These are phyloP conservation scores for Dichotomocladium elegans DNA, from an alignment of 371 early-diverging fungal species.

Conservation along the genomic window DNA sequence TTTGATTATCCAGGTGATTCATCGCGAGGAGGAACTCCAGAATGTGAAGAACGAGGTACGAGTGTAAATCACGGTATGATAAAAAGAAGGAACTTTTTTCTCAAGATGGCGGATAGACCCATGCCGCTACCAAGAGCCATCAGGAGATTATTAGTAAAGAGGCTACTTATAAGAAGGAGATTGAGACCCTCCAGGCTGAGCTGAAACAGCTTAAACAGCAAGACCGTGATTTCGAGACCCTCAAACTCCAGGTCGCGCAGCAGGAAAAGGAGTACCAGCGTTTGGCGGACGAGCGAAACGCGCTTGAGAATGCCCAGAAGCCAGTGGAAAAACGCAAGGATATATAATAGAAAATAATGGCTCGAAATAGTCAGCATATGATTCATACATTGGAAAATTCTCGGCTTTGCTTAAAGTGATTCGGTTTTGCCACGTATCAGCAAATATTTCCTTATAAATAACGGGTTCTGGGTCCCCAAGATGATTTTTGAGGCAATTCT, in stretches of 20 bases:
- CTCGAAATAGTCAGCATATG: too few relatives aligned
- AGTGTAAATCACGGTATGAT: not conserved
- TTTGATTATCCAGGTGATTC: slow-evolving; percentile 63
- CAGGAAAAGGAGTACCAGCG: slow-evolving; percentile 72
- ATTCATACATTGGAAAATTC: too few relatives aligned
- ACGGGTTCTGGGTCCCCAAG: too few relatives aligned
- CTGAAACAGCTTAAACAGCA: slow-evolving; percentile 49
- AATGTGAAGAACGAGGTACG: slow-evolving; percentile 49
- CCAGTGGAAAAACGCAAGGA: not conserved
- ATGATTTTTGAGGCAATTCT: too few relatives aligned
- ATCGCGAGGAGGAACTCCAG: slow-evolving; percentile 65
- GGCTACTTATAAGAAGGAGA: slow-evolving; percentile 26
- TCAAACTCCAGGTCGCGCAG: slow-evolving; percentile 75
- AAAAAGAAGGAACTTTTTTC: not conserved
- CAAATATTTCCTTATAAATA: too few relatives aligned
- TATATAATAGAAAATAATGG: not conserved
- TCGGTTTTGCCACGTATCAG: too few relatives aligned
- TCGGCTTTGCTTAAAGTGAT: too few relatives aligned
- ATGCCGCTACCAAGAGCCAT: slow-evolving; percentile 16
- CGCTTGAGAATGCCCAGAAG: slow-evolving; percentile 20
- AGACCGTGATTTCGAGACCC: slow-evolving; percentile 59
- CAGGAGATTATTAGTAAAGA: slow-evolving; percentile 30
- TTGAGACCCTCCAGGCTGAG: slow-evolving; percentile 31
- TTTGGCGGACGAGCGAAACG: slow-evolving; percentile 64
- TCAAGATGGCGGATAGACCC: slow-evolving; percentile 3